Evolutionary conservation across 108 stramenopile species (phyloP), one percentile per base, ranked within the genome.

Genomic region (Nitzschia putrida): DNA sequence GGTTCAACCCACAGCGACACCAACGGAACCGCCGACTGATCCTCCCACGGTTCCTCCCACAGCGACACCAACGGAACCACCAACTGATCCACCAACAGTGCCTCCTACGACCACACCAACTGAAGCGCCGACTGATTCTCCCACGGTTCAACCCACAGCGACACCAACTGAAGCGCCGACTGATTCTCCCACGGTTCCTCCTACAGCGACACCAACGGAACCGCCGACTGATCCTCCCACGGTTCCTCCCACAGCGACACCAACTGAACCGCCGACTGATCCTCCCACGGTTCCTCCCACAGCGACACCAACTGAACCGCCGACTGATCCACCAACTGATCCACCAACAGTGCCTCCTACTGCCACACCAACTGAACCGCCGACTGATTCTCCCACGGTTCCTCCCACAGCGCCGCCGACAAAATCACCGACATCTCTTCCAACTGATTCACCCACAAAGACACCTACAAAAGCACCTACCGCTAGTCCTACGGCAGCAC

Each of bases 141-240:
- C 54, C 11, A 22, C 54, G 22, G 13, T 11, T 22, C 16, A 0
- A 55, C 54, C 54, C 13, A 55, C 54, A 55, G 11, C 11, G 54
- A 23, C 54, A 10, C 21, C 54, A n/a, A 55, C 54, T 11, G 20
- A 23, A 55, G 54, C 13, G 18, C 54, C 54, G 13, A 55, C 54
- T 18, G 20, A 11, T 11, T 18, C 54, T 22, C 54, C 54, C 10
- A 55, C 54, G 18, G 54, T 18, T 11, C 18, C 11, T 18, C 54
- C 54, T 55, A 55, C 54, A 18, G 20, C 13, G 11, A n/a, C 54
- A 0, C 54, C 54, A 11, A 55, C 54, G 22, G 20, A n/a, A 18
- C 16, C 54, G 20, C 54, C 18, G 0, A 20, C 54, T 18, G 54
- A 10, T 11, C 18, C 20, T n/a, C 54, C 20, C 0, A 55, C 21